phyloP scores from a whole-genome alignment of 2,329 filamentous ascomycete species.

The Kalmusia sp. region DNA sequence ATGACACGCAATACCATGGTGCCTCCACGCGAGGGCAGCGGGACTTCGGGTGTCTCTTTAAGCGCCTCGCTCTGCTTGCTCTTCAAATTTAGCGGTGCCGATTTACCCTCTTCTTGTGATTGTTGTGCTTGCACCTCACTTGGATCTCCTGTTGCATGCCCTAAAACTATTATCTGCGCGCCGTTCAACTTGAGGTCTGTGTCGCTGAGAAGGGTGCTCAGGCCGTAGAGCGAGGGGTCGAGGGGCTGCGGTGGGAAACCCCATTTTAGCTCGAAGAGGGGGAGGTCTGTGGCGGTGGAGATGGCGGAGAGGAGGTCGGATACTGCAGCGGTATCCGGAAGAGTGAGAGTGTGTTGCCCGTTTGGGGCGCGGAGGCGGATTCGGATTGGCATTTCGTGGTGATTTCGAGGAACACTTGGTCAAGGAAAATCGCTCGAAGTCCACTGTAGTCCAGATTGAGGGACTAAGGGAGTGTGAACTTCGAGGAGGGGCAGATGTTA shows the following conservation, averaged over 20 bases:
- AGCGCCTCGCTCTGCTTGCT: constrained; percentile 54
- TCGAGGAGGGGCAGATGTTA: background rate
- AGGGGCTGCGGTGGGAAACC: constrained; percentile 82
- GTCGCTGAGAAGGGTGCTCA: constrained; percentile 58
- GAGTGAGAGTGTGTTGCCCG: constrained; percentile 73
- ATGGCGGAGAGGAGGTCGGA: constrained; percentile 67
- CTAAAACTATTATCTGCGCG: constrained; percentile 71
- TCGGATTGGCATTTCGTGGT: constrained; percentile 63
- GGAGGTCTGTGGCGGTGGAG: constrained; percentile 68
- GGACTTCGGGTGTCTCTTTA: constrained; percentile 68
- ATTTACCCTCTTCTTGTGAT: constrained; percentile 28
- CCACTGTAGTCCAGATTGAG: background rate
- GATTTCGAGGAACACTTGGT: background rate
- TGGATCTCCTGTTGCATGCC: constrained; percentile 49
- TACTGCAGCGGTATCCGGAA: constrained; percentile 73
- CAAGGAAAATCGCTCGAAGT: too few relatives aligned
- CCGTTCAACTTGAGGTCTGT: constrained; percentile 70
- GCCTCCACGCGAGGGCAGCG: constrained; percentile 62
- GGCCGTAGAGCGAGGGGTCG: constrained; percentile 62
- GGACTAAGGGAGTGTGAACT: background rate
- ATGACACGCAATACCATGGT: constrained; percentile 83
- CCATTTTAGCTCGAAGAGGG: constrained; percentile 78
- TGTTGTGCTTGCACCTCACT: constrained; percentile 28
- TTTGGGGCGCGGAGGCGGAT: constrained; percentile 77
- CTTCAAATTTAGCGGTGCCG: constrained; percentile 50